Conservation (phyloP, 345 rosid genomes). For the Acer yangbiense region DNA sequence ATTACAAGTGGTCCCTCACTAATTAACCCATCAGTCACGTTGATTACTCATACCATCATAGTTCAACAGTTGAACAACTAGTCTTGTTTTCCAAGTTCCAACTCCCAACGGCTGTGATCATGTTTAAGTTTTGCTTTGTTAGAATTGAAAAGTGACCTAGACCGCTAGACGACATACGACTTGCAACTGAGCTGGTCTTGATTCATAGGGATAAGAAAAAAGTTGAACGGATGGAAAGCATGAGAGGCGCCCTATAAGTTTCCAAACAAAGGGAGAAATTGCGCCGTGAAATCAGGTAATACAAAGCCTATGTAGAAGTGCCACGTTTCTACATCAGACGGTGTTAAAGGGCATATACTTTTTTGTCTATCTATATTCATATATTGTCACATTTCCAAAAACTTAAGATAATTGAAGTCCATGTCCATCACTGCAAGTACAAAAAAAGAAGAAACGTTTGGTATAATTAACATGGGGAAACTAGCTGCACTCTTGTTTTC, state of each 20-base stretch:
- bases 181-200: background rate
- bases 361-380: no score
- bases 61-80: no score
- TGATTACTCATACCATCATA: no score
- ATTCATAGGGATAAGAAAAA: background rate
- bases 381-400: no score
- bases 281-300: conserved; percentile 25
- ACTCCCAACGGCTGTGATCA: background rate
- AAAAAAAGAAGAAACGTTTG: conserved; percentile 40
- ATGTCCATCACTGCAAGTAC: conserved; percentile 8
- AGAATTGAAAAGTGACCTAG: no score
- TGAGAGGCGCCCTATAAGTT: background rate
- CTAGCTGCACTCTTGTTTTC: conserved; percentile 47
- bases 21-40: no score
- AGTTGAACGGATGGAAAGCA: no score
- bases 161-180: no score
- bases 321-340: conserved; percentile 16
- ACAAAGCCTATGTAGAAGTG: background rate
- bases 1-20: background rate
- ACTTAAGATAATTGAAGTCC: conserved; percentile 15
- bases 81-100: no score
- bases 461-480: conserved; percentile 34
- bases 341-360: background rate
- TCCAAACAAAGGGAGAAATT: background rate
- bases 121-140: no score